Conservation (phyloP, 176 grass and related monocot genomes). For the Oryza brachyantha region DNA sequence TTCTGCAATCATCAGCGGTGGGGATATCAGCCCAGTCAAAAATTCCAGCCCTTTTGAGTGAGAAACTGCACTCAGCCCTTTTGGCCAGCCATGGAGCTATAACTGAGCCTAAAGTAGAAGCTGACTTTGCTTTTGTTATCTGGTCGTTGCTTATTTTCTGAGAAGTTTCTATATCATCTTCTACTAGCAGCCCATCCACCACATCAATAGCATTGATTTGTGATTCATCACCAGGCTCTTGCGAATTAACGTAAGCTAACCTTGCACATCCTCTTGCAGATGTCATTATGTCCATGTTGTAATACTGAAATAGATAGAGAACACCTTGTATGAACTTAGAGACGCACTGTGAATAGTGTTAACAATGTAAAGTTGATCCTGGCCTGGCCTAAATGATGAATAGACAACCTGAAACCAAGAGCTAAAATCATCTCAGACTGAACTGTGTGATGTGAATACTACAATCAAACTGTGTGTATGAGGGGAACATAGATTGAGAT, state of each 20-base stretch:
- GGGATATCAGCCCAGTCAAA: constrained; percentile 70
- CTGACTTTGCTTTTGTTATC: constrained; percentile 27
- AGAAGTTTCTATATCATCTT: constrained; percentile 45
- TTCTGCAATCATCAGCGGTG: constrained; percentile 31
- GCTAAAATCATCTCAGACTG: not conserved
- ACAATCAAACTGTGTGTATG: not conserved
- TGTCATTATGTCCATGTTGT: constrained; percentile 12
- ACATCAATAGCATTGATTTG: constrained; percentile 53
- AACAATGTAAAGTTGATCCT: not conserved
- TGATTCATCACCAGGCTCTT: constrained; percentile 61
- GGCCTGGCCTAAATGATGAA: not conserved
- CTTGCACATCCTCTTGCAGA: constrained; percentile 9
- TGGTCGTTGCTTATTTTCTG: constrained; percentile 18
- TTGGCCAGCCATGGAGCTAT: constrained; percentile 48
- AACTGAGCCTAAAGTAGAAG: constrained; percentile 48
- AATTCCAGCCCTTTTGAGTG: constrained; percentile 35
- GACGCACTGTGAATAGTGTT: not conserved
- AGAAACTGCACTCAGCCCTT: constrained; percentile 25
- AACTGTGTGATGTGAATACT: not conserved
- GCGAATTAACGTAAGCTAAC: constrained; percentile 59
- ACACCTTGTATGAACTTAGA: constrained; percentile 23
- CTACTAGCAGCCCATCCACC: constrained; percentile 52
- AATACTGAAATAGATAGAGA: not conserved
- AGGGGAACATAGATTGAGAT: not conserved
- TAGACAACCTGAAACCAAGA: constrained; percentile 6